Evolutionary conservation across 495 filamentous ascomycete species (phyloP), one percentile per base, ranked within the genome.

Genomic region (Lepidopterella palustris): DNA sequence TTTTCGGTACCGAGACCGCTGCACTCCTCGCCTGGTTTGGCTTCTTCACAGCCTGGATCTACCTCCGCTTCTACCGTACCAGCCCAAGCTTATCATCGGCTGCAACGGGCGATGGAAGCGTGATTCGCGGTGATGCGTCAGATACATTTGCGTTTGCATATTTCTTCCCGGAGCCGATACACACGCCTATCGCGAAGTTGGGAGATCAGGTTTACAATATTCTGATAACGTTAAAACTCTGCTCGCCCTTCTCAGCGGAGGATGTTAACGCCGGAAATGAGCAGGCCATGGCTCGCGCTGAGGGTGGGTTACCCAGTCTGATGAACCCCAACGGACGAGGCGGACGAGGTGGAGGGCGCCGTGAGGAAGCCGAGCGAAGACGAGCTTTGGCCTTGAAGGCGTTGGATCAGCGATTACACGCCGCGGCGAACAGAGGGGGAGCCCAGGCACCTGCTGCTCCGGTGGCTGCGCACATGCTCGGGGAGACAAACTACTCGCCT

Each of bases 121-220:
- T 77, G 9, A 77, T 89, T 55, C 79, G 85, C 63, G 93, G 93
- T 52, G 93, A 98, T 68, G 90, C 95, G 18, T 92, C 87, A 66
- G 93, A 98, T 70, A 96, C 92, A 0, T 97, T 98, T 68, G 85
- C 89, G 32, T 95, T 96, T 69, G 86, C 92, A 60, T 87, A 89
- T 68, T 97, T 98, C 72, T 97, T 97, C 76, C 93, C 93, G 2
- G 92, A 95, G 45, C 82, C 84, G 27, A 77, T 90, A 15, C 89
- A 95, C 55, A 85, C 87, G 4, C 81, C 89, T 13, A 79, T 97
- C 57, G 79, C 87, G 20, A 79, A 81, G 52, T 68, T 97, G 28
- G 82, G 88, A 20, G 85, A 89, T 48, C 78, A 83, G 53, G 73
- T 96, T 21, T 97, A 92, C 72, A 78, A 80, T 45, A 65, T 85